phyloP scores from a whole-genome alignment of 371 early-diverging fungal genomes.

The Syncephalastrum sp. region DNA sequence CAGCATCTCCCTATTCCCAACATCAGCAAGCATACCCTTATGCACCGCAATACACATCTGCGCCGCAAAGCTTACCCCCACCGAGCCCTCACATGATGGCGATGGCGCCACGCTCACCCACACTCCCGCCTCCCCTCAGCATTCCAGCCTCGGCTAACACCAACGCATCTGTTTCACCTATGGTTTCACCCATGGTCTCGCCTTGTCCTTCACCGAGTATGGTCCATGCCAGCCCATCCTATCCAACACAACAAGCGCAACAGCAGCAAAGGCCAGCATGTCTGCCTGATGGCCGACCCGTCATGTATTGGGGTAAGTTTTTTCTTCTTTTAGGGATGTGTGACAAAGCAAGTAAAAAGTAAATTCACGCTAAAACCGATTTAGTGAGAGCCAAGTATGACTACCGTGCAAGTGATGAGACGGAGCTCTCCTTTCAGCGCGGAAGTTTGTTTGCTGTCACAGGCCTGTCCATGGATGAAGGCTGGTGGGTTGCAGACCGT shows the following conservation, averaged over 20 bases:
- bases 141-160: too few species aligned
- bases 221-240: too few species aligned
- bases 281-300: conserved; percentile 33
- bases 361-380: not conserved
- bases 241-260: conserved; percentile 20
- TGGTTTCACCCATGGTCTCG: too few species aligned
- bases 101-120: conserved; percentile 10
- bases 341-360: too few species aligned
- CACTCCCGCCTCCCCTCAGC: conserved; percentile 3
- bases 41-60: conserved; percentile 3
- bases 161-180: too few species aligned
- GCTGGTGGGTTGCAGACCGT: conserved; percentile 26
- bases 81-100: not conserved
- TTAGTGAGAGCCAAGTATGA: conserved; percentile 41
- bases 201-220: too few species aligned
- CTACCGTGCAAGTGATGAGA: conserved; percentile 26
- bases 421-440: conserved; percentile 29
- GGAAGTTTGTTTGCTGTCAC: conserved; percentile 23
- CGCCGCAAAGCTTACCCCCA: conserved; percentile 1
- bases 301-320: conserved; percentile 41
- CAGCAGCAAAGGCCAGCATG: conserved; percentile 4
- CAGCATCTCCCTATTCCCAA: too few species aligned
- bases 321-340: conserved; percentile 1
- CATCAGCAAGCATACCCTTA: too few species aligned
- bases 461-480: conserved; percentile 15